Base-by-base conservation (phyloP, 2,329 filamentous ascomycete genomes). In the Clonostachys rosea region DNA sequence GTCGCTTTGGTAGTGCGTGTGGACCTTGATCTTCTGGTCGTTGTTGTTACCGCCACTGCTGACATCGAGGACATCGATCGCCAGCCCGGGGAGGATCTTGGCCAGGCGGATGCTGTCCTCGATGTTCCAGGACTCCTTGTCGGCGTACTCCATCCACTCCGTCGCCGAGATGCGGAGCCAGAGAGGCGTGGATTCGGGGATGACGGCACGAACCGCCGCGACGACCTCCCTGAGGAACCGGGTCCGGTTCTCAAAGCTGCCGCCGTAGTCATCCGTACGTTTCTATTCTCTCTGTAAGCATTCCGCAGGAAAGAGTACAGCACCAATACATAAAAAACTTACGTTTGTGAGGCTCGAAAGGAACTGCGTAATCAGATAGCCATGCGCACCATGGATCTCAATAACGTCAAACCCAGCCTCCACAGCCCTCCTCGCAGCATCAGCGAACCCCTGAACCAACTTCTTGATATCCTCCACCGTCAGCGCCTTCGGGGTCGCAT, bases 31-130 rank as follows among this genome's bases (percentile, higher is more conserved):
- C 60, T 82, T 71, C 60, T 87, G 83, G 41, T 66, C 62, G 35
- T 72, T 65, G 60, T 83, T 78, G 61, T 88, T 87, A 37, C 88
- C 91, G 34, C 84, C 89, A 1, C 83, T 84, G 56, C 84, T 90
- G 48, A 95, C 81, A 62, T 96, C 91, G 33, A 96, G 75, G 14
- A 95, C 71, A 62, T 96, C 91, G 40, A 96, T 78, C 33, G 91
- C 91, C 12, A 76, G 72, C 1, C 77, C 79, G 0, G 88, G 86
- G 1, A 96, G 77, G 10, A 86, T 70, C 60, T 63, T 62, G 44
- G 59, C 59, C n/a, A 67, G 55, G 17, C 51, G 54, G 47, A 64
- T 64, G 46, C 55, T 63, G 54, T 91, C 78, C 40, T 84, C 77
- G n/a, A 85, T 56, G 5, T 81, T 84, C 89, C 89, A 95, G 20